Evolutionary conservation across 768 basidiomycete species (phyloP).

Genomic region (Albatrellus ellisii): DNA sequence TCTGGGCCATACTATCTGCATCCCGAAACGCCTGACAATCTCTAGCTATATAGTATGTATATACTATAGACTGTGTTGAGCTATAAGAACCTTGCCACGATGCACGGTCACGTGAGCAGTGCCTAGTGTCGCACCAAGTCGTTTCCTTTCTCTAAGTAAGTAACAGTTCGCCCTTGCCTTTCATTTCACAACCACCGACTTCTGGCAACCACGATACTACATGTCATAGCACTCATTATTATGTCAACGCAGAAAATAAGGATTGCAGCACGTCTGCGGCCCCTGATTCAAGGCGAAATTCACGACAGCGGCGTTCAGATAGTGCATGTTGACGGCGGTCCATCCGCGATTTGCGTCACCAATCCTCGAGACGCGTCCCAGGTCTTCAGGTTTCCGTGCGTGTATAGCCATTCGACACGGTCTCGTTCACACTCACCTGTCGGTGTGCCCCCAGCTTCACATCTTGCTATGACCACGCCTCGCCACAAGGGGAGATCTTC

Average conservation of each 20-base stretch:
- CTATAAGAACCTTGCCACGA: neutral
- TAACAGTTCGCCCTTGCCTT: neutral
- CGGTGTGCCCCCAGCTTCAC: slow-evolving; percentile 46
- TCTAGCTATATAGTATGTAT: neutral
- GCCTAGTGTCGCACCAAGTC: no score
- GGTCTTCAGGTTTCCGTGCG: slow-evolving; percentile 70
- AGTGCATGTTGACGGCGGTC: slow-evolving; percentile 24
- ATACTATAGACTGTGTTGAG: neutral
- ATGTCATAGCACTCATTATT: slow-evolving; percentile 4
- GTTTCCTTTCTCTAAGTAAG: no score
- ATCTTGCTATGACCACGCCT: slow-evolving; percentile 58
- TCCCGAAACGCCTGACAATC: slow-evolving; percentile 19
- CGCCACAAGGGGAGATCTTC: slow-evolving; percentile 71
- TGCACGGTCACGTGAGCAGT: no score
- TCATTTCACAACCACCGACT: neutral
- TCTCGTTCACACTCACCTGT: no score
- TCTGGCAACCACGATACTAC: neutral
- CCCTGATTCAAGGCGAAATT: slow-evolving; percentile 45
- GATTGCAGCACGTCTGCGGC: slow-evolving; percentile 62
- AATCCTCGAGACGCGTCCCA: slow-evolving; percentile 60
- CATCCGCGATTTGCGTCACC: slow-evolving; percentile 45
- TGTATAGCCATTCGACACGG: no score
- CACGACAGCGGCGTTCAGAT: slow-evolving; percentile 50
- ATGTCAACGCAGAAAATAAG: slow-evolving; percentile 41
- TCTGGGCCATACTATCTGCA: slow-evolving; percentile 44